These are phyloP conservation scores for Fusarium kyushuense DNA, from an alignment of 2,329 filamentous ascomycete species.

Conservation along the genomic window DNA sequence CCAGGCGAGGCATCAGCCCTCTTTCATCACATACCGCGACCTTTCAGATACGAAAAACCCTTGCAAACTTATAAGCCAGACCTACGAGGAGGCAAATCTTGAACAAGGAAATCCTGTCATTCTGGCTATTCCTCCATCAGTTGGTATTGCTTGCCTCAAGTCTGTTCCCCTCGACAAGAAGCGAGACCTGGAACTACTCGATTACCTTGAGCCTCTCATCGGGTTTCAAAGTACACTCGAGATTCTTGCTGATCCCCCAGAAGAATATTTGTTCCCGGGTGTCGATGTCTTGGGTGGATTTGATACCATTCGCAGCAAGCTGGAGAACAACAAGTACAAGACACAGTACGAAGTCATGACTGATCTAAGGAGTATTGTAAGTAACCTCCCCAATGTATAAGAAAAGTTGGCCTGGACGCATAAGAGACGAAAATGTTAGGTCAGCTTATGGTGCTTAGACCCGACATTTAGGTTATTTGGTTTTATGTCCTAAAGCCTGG, in stretches of 20 bases:
- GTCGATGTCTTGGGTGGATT: slow-evolving; percentile 42
- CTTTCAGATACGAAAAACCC: slow-evolving; percentile 29
- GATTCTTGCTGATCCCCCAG: slow-evolving; percentile 39
- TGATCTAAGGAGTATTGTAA: slow-evolving; percentile 44
- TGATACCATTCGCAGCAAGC: slow-evolving; percentile 30
- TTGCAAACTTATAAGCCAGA: slow-evolving; percentile 36
- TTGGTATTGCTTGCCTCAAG: slow-evolving; percentile 44
- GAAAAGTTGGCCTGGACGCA: background rate
- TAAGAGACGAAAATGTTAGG: background rate
- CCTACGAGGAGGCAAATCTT: slow-evolving; percentile 26
- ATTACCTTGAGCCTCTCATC: slow-evolving; percentile 39
- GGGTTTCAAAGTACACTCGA: slow-evolving; percentile 44
- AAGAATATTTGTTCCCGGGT: slow-evolving; percentile 42
- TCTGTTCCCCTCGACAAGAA: slow-evolving; percentile 44
- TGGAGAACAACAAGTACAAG: slow-evolving; percentile 36
- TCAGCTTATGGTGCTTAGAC: background rate
- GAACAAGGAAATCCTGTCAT: slow-evolving; percentile 15
- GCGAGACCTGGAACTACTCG: slow-evolving; percentile 41
- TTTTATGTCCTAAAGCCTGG: background rate
- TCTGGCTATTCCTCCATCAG: slow-evolving; percentile 36
- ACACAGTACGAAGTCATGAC: slow-evolving; percentile 45
- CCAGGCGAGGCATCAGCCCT: slow-evolving; percentile 27
- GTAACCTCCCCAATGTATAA: background rate
- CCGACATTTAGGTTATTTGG: background rate
- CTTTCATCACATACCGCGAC: slow-evolving; percentile 34